Conservation (phyloP, 441 rosid species). For the Pelargonium fulgidum region DNA sequence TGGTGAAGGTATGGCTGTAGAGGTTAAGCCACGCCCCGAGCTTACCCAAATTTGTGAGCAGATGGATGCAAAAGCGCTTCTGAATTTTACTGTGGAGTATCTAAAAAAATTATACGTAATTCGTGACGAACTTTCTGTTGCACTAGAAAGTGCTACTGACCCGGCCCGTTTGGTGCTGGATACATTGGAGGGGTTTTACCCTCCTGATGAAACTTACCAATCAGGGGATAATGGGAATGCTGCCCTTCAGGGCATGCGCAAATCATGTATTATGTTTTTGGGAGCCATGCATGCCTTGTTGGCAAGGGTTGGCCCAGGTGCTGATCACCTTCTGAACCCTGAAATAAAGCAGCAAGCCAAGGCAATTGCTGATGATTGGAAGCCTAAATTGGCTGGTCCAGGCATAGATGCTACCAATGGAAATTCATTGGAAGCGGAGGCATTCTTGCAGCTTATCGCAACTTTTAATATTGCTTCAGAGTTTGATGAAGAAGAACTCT, state of each 20-base stretch:
- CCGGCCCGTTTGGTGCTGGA: constrained; percentile 44
- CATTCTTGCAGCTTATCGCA: constrained; percentile 45
- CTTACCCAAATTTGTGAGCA: constrained; percentile 36
- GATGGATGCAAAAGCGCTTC: constrained; percentile 46
- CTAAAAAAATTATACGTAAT: constrained; percentile 26
- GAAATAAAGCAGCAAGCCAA: constrained; percentile 42
- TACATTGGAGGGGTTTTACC: constrained; percentile 37
- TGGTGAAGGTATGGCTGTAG: constrained; percentile 29
- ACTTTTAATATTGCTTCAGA: constrained; percentile 46
- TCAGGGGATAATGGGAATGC: constrained; percentile 33
- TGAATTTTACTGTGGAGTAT: constrained; percentile 32
- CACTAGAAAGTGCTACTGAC: constrained; percentile 38
- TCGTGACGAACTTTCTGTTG: constrained; percentile 35
- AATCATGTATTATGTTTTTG: constrained; percentile 30
- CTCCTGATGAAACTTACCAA: constrained; percentile 32
- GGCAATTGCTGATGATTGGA: constrained; percentile 46
- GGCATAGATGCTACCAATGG: constrained; percentile 32
- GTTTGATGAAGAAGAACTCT: constrained; percentile 43
- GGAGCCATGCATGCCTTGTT: constrained; percentile 36
- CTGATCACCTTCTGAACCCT: constrained; percentile 38
- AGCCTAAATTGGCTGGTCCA: constrained; percentile 33
- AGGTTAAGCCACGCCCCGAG: constrained; percentile 34
- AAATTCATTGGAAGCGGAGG: constrained; percentile 40
- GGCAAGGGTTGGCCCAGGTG: constrained; percentile 38
- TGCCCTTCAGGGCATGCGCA: constrained; percentile 38